These are phyloP conservation scores for Trichophyton schoenleinii DNA, from an alignment of 2,329 filamentous ascomycete species.

Conservation along the genomic window DNA sequence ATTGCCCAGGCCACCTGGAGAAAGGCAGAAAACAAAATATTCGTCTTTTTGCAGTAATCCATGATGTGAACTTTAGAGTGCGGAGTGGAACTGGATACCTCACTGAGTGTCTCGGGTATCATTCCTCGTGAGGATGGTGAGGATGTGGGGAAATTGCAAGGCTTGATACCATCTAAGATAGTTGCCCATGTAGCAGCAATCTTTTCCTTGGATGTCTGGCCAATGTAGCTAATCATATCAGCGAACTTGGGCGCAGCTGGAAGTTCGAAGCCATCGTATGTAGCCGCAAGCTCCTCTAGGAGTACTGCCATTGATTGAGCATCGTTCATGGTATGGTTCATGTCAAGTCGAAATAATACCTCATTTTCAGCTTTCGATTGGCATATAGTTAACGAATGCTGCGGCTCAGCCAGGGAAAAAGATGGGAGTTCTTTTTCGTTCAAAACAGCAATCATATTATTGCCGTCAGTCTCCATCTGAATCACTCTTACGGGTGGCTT, in stretches of 20 bases:
- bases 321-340: not conserved
- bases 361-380: not conserved
- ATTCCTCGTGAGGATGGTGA: not conserved
- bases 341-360: not conserved
- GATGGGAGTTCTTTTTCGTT: not conserved
- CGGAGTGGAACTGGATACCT: not conserved
- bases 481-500: not conserved
- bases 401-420: not conserved
- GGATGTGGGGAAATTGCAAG: not conserved
- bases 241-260: not conserved
- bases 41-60: constrained; percentile 10
- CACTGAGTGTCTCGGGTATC: not conserved
- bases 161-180: not conserved
- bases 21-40: constrained; percentile 36
- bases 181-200: not conserved
- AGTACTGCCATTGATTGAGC: not conserved
- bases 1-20: constrained; percentile 43
- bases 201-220: not conserved
- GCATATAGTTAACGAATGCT: constrained; percentile 24
- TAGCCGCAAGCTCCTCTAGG: not conserved
- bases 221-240: not conserved
- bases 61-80: not conserved
- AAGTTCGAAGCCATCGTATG: not conserved
- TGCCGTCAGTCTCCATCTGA: not conserved
- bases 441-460: no score